phyloP scores from a whole-genome alignment of 352 stramenopile genomes.

The Pythium chondricola region DNA sequence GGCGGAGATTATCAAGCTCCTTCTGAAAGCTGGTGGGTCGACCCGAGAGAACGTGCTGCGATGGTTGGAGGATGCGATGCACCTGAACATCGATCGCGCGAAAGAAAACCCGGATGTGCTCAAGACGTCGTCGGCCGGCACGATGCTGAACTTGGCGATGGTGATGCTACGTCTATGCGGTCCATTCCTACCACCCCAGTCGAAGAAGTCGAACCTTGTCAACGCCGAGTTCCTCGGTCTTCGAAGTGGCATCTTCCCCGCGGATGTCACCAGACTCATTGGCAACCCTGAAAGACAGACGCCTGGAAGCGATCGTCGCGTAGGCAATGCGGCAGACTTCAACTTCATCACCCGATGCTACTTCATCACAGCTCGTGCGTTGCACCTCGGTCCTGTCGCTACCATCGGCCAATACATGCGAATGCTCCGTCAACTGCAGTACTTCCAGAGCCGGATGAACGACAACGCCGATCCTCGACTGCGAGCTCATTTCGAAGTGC shows the following conservation, averaged over 20 bases:
- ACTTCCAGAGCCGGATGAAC: constrained; percentile 82
- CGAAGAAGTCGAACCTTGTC: constrained; percentile 72
- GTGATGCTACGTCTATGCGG: constrained; percentile 71
- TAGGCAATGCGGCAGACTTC: constrained; percentile 52
- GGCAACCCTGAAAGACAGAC: constrained; percentile 26
- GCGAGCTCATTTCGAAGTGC: constrained; percentile 67
- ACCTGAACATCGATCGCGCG: constrained; percentile 63
- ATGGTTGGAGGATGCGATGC: constrained; percentile 73
- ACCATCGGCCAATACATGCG: constrained; percentile 81
- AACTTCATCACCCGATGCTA: constrained; percentile 97
- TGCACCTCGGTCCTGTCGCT: constrained; percentile 90
- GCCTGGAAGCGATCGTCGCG: constrained; percentile 8
- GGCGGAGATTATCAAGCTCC: constrained; percentile 58
- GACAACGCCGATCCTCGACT: constrained; percentile 59
- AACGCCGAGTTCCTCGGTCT: constrained; percentile 45
- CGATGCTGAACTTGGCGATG: constrained; percentile 77
- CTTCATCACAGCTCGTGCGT: constrained; percentile 89
- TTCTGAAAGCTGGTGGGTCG: constrained; percentile 53
- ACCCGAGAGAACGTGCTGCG: constrained; percentile 56
- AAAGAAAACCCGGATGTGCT: constrained; percentile 77
- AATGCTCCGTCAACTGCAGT: constrained; percentile 87
- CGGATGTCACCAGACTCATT: constrained; percentile 55
- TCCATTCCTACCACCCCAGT: constrained; percentile 73
- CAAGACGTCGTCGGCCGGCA: constrained; percentile 59
- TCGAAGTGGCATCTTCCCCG: constrained; percentile 55